Conservation (phyloP, 2,329 filamentous ascomycete species). For the Calycina herbarum region DNA sequence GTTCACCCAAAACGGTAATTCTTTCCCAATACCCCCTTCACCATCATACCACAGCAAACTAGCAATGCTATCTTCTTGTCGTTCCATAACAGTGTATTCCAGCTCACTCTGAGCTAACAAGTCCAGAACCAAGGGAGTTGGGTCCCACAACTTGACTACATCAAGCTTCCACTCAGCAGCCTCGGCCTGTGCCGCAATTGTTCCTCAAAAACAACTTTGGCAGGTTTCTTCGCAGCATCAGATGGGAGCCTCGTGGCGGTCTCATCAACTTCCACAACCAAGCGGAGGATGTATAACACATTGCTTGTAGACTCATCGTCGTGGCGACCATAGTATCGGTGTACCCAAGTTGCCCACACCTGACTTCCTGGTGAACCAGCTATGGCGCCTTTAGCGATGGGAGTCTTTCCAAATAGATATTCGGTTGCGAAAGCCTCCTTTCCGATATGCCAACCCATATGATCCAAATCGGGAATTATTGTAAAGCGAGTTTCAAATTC, state of each 20-base stretch:
- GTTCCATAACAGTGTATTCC: neutral
- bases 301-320: neutral
- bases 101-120: neutral
- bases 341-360: conserved; percentile 4
- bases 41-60: neutral
- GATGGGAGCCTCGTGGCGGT: neutral
- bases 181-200: neutral
- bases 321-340: neutral
- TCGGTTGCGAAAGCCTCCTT: conserved; percentile 1
- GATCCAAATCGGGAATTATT: too few species aligned
- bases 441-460: neutral
- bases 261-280: neutral
- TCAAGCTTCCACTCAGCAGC: neutral
- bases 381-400: neutral
- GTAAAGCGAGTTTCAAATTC: too few species aligned
- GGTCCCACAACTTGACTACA: conserved; percentile 4
- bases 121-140: neutral
- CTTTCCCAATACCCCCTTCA: neutral
- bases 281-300: neutral
- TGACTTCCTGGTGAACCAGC: neutral
- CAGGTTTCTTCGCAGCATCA: neutral
- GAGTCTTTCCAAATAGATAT: neutral
- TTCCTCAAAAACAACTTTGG: neutral
- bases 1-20: neutral
- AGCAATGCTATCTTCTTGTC: neutral